Conservation (phyloP, 1,139 yeast species). For the Yamadazyma friedrichii region DNA sequence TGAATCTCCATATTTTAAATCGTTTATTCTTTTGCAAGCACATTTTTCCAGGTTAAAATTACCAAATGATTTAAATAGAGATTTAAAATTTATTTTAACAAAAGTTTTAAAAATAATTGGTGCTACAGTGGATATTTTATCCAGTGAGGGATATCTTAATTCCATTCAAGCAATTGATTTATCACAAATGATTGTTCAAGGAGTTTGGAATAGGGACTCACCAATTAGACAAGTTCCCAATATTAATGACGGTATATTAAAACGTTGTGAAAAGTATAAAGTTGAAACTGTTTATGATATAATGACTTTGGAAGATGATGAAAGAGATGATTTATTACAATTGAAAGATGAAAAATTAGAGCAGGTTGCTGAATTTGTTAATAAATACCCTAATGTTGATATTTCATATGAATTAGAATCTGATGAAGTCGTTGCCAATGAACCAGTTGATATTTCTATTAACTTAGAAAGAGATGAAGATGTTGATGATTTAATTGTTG, state of each 20-base stretch:
- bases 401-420: conserved; percentile 53
- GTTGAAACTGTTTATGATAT: conserved; percentile 80
- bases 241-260: conserved; percentile 51
- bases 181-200: conserved; percentile 87
- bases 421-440: conserved; percentile 44
- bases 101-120: conserved; percentile 52
- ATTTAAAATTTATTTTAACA: conserved; percentile 52
- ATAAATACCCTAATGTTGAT: conserved; percentile 86
- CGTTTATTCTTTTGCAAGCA: conserved; percentile 76
- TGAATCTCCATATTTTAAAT: conserved; percentile 63
- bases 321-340: conserved; percentile 62
- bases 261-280: conserved; percentile 53
- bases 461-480: conserved; percentile 71
- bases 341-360: conserved; percentile 50
- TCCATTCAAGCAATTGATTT: conserved; percentile 85
- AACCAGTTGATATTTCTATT: conserved; percentile 49
- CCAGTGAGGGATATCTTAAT: conserved; percentile 78
- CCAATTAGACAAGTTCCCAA: conserved; percentile 83
- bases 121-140: conserved; percentile 71
- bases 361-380: conserved; percentile 82
- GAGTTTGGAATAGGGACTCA: conserved; percentile 77
- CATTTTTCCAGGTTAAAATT: conserved; percentile 64
- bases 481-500: conserved; percentile 63
- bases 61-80: conserved; percentile 58
- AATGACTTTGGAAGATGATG: conserved; percentile 81